phyloP scores from a whole-genome alignment of 2,329 filamentous ascomycete genomes.

The Capronia epimyces region DNA sequence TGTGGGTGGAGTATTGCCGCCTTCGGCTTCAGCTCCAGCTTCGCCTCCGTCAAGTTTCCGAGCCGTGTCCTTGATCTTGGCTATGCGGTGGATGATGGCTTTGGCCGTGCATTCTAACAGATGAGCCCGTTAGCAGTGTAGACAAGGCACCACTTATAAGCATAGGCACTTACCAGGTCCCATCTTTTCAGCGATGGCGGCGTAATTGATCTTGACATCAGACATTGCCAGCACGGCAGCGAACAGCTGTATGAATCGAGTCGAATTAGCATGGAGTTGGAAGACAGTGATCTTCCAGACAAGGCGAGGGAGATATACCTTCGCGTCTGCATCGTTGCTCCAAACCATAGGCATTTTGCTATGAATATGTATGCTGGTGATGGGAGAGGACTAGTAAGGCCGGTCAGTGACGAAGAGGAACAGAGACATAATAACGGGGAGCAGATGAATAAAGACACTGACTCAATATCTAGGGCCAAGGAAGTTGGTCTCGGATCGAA shows the following conservation, averaged over 20 bases:
- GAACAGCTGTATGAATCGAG: constrained; percentile 4
- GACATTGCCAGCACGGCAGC: constrained; percentile 10
- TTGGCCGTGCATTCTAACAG: constrained; percentile 14
- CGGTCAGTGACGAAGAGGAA: neutral
- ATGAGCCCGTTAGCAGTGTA: neutral
- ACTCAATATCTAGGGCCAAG: neutral
- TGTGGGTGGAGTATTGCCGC: neutral
- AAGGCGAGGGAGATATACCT: constrained; percentile 8
- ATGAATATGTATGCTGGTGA: neutral
- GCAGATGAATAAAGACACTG: neutral
- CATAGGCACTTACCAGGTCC: constrained; percentile 11
- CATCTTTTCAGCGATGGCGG: constrained; percentile 7
- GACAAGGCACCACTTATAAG: too few species aligned
- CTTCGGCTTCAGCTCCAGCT: neutral
- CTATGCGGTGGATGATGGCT: constrained; percentile 11
- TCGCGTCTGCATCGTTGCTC: constrained; percentile 16
- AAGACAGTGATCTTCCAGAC: neutral
- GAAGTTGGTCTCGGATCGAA: too few species aligned
- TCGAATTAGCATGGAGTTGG: neutral
- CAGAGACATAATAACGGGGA: neutral
- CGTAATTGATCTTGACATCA: constrained; percentile 8
- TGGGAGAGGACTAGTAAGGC: neutral
- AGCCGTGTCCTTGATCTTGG: constrained; percentile 7
- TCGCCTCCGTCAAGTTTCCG: neutral
- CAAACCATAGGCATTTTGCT: constrained; percentile 23